Evolutionary conservation across 768 basidiomycete species (phyloP).

Genomic region (Hericium erinaceus): DNA sequence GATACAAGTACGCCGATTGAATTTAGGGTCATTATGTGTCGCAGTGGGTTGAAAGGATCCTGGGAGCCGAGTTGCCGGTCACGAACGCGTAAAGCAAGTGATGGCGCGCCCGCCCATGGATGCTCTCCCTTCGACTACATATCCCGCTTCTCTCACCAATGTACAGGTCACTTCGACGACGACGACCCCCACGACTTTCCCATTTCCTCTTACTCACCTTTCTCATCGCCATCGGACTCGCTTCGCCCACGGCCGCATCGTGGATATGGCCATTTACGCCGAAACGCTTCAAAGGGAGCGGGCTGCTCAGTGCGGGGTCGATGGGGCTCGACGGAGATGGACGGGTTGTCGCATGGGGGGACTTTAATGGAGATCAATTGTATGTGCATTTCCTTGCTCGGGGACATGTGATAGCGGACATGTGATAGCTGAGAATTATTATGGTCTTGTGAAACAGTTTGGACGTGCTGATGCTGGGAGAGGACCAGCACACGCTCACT

Average conservation of each 20-base stretch:
- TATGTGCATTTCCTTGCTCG: conserved; percentile 30
- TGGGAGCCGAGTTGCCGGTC: too few relatives aligned
- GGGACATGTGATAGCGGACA: too few relatives aligned
- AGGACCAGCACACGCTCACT: conserved; percentile 69
- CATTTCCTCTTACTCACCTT: conserved; percentile 4
- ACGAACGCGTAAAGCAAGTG: too few relatives aligned
- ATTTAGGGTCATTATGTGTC: too few relatives aligned
- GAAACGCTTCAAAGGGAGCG: conserved; percentile 79
- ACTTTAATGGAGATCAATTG: conserved; percentile 96
- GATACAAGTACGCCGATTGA: too few relatives aligned
- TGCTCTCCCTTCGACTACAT: too few relatives aligned
- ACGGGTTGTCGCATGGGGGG: conserved; percentile 82
- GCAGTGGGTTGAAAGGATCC: too few relatives aligned
- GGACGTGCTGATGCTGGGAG: conserved; percentile 68
- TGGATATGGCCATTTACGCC: conserved; percentile 75
- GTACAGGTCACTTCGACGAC: neutral
- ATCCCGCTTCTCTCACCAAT: neutral
- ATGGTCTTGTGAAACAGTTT: conserved; percentile 35
- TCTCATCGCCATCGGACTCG: neutral
- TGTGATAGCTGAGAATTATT: neutral
- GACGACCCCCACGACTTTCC: conserved; percentile 6
- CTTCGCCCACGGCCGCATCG: conserved; percentile 10
- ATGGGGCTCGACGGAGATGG: conserved; percentile 69
- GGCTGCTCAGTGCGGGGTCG: conserved; percentile 69
- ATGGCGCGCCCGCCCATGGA: too few relatives aligned